Base-by-base conservation (phyloP, 331 rosid genomes). In the Ulmus americana region DNA sequence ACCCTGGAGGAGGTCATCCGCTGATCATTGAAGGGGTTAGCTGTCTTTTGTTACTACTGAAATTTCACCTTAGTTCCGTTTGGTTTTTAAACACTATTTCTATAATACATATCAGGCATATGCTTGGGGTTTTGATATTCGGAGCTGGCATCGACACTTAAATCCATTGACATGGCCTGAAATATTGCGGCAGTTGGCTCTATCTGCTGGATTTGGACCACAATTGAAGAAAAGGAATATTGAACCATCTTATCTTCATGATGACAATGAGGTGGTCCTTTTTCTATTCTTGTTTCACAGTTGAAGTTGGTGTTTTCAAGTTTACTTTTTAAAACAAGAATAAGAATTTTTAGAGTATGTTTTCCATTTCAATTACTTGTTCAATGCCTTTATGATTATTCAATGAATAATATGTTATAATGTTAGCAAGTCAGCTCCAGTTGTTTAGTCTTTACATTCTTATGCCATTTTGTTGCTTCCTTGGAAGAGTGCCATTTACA, bases 111-210 rank as follows among this genome's bases (percentile, higher is more conserved):
- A 16, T 50, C 80, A 88, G 96, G 96, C 96, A 42, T 78, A 82
- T 73, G 67, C 75, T 28, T 88, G 95, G 96, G 96, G 96, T 46
- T 88, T 86, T 80, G 86, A 86, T 63, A 84, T 88, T 63, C 74
- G 81, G 71, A 84, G 80, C 81, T 88, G 96, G 95, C 84, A 77
- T 70, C 72, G 22, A 15, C 84, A 77, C 73, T 79, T 89, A 56
- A 86, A 89, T 79, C 89, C 83, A 15, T 78, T 86, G 76, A 89
- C 96, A 55, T 89, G 95, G 95, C 96, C 96, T 1, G 96, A 89
- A 79, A 82, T 89, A 72, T 76, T 89, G 82, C 84, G 95, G 41
- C 95, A 89, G 53, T 81, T 89, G 55, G 87, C 95, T 65, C 60
- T 89, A 68, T 84, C 96, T 61, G 91, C 86, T 5, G 91, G 96